These are phyloP conservation scores for Mycena vulgaris DNA, from an alignment of 768 basidiomycete species.

Conservation along the genomic window DNA sequence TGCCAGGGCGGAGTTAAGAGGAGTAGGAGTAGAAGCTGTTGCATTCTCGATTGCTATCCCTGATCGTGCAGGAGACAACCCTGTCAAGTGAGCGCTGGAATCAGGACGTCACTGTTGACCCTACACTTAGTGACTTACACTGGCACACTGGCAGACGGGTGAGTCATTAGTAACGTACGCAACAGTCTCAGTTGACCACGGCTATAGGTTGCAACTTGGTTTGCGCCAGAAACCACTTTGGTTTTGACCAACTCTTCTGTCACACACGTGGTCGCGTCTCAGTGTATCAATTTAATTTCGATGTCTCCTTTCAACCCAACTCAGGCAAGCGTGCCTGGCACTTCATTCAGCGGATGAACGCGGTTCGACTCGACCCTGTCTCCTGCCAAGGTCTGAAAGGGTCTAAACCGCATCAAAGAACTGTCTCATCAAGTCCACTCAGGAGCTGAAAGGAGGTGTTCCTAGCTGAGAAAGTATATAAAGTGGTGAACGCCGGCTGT, in stretches of 20 bases:
- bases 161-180: neutral
- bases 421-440: neutral
- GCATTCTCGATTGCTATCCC: neutral
- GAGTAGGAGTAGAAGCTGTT: neutral
- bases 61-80: constrained; percentile 10
- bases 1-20: neutral
- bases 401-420: neutral
- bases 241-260: neutral
- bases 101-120: neutral
- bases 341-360: neutral
- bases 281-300: too few species aligned
- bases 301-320: too few species aligned
- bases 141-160: neutral
- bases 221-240: too few species aligned
- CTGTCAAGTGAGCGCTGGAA: constrained; percentile 25
- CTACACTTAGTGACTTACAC: too few species aligned
- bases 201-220: too few species aligned
- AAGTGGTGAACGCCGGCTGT: neutral
- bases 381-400: neutral
- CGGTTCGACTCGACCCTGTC: neutral
- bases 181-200: neutral
- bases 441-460: constrained; percentile 5
- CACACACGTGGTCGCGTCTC: constrained; percentile 7
- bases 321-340: too few species aligned
- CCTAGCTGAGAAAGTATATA: constrained; percentile 6